Evolutionary conservation across 306 rosid species (phyloP), one percentile per base, ranked within the genome.

Genomic region (Echinosophora koreensis): DNA sequence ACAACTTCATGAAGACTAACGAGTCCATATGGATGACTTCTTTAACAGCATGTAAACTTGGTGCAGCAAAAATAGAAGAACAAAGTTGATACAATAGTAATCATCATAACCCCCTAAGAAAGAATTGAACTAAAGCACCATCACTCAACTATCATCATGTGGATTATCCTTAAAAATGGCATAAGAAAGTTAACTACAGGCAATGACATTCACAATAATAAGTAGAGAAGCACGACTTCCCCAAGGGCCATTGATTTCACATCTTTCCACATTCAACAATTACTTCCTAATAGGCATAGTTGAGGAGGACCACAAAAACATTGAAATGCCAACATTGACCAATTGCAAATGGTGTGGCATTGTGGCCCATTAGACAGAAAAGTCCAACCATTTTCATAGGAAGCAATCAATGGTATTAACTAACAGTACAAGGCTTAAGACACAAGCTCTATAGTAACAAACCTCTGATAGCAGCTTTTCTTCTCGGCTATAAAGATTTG

Each of bases 401-500:
- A 28, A 44, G 54, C 38, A 30, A 41, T 22, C 62, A 79, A 60
- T 37, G 67, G 17, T 27, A 66, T 66, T 49, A 39, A 32, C 50
- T 32, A 76, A 80, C 62, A 58, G 68, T 76, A 50, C 64, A 72
- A 84, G 81, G 65, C 46, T 27, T 27, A 15, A 60, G 73, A 60
- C 65, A 52, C 46, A 63, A 70, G 58, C 55, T 52, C 74, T 68
- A 66, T 44, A 54, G 32, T 16, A 39, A 81, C 93, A 59, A 79
- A 92, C 99, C 99, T 95, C 96, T 49, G 97, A 89, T 56, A 90
- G 81, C 80, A 95, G 82, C 74, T 90, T 95, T 76, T 92, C 93
- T 79, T 92, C 99, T 77, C 88, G 88, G 77, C 84, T 88, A 83
- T 89, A 89, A 80, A 91, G 94, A 89, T 89, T 89, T 22, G 97